Evolutionary conservation across 1,284 basidiomycete genomes (phyloP), one percentile per base, ranked within the genome.

Genomic region (Apiotrichum sp.): DNA sequence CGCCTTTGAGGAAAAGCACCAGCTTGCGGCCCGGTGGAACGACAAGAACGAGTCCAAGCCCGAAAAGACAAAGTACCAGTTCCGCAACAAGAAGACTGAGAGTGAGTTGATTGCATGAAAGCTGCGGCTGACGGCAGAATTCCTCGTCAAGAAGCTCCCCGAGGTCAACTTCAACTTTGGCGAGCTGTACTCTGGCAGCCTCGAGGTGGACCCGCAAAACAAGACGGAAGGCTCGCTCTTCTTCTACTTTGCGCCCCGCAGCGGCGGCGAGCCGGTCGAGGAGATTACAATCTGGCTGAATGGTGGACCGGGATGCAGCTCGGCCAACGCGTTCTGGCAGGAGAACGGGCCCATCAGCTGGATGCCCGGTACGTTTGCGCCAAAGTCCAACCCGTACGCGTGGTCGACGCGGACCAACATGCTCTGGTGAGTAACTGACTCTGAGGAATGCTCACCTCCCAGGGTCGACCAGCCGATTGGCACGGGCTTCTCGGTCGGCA

Each of bases 281-380:
- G 65, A 67, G 50, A 46, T 69, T 38, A 65, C 65, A 31, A 66
- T 69, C 53, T 59, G 58, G 62, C 52, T 66, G 39, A 59, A 62
- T 50, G 56, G 60, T 11, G 59, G 63, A 6, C 63, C 63, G 1
- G 63, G 63, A 1, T 91, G 89, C 67, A 87, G 85, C 7, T 86
- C 86, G 3, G 77, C 91, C 1, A 84, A 88, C 67, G 89, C 88
- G 5, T 74, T 87, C 35, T 72, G 88, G 13, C 86, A 89, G 70
- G 89, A 92, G 72, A 89, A 89, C 34, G 89, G 89, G 82, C 86
- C 86, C 0, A 79, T 88, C 69, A 78, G 77, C 34, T 88, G 88
- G 87, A 75, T 80, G 5, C 78, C 65, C 47, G 88, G 88, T 2
- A 82, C 83, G 61, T 84, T 83, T 3, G 79, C 80, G 53, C 83